Evolutionary conservation across 768 basidiomycete genomes (phyloP).

Genomic region (Pulveroboletus sp.): DNA sequence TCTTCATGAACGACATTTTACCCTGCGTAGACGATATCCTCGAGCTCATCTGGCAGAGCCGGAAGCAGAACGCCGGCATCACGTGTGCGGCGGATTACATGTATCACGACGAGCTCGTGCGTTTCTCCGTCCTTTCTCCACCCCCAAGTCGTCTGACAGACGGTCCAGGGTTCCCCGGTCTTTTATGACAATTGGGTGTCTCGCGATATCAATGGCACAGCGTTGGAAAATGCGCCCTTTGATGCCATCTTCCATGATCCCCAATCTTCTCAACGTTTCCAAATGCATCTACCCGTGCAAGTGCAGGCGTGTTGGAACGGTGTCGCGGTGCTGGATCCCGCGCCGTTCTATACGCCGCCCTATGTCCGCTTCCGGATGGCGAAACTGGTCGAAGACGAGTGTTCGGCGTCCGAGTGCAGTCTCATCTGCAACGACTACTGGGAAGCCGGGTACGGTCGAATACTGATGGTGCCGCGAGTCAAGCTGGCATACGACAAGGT

Average conservation of each 20-base stretch:
- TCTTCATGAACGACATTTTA: slow-evolving; percentile 99
- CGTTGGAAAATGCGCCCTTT: slow-evolving; percentile 96
- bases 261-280: slow-evolving; percentile 75
- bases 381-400: slow-evolving; percentile 79
- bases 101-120: slow-evolving; percentile 92
- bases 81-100: slow-evolving; percentile 99
- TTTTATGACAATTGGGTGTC: slow-evolving; percentile 99
- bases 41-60: slow-evolving; percentile 94
- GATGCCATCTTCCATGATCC: slow-evolving; percentile 89
- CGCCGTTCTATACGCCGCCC: slow-evolving; percentile 88
- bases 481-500: slow-evolving; percentile 94
- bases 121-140: slow-evolving; percentile 22
- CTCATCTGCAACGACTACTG: slow-evolving; percentile 99
- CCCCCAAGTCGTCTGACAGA: not conserved
- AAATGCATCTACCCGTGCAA: slow-evolving; percentile 88
- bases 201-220: slow-evolving; percentile 97
- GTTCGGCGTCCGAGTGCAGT: slow-evolving; percentile 92
- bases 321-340: slow-evolving; percentile 91
- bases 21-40: slow-evolving; percentile 97
- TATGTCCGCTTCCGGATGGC: slow-evolving; percentile 98
- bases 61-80: slow-evolving; percentile 93
- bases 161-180: slow-evolving; percentile 66
- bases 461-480: slow-evolving; percentile 96
- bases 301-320: slow-evolving; percentile 99
- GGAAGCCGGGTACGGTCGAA: slow-evolving; percentile 92